Percentiles rank a stretch among this genome's conserved stretches.
These are phyloP conservation scores for Rugonectria rugulosa DNA, from an alignment of 2,329 filamentous ascomycete genomes.

Conservation along the genomic window DNA sequence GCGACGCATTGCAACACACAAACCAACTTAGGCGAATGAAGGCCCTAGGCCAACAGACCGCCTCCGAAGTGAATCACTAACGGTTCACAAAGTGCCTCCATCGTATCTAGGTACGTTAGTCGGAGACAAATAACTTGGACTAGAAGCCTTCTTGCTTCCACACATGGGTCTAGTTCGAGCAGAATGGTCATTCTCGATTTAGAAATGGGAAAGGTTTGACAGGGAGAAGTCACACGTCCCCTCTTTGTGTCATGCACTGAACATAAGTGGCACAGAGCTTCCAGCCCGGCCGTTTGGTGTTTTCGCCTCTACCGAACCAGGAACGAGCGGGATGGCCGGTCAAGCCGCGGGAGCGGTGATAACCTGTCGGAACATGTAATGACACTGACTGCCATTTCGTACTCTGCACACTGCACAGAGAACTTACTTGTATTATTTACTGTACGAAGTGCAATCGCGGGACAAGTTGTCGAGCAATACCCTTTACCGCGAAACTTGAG, in stretches of 20 bases:
- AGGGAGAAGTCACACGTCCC: not conserved
- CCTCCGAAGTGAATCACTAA: not conserved
- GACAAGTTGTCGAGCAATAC: no score
- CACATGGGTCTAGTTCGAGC: no score
- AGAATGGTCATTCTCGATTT: not conserved
- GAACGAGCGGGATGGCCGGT: slow-evolving; percentile 10
- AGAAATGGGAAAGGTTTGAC: not conserved
- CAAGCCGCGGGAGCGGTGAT: not conserved
- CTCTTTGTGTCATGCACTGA: slow-evolving; percentile 12
- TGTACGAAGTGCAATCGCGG: no score
- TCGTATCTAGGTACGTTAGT: no score
- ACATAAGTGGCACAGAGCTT: slow-evolving; percentile 11
- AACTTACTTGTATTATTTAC: no score
- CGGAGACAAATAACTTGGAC: no score
- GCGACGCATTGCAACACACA: no score
- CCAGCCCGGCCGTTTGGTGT: slow-evolving; percentile 1
- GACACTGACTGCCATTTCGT: not conserved
- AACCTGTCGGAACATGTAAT: no score
- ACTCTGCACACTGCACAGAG: not conserved
- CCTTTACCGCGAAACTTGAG: not conserved
- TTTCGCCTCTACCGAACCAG: slow-evolving; percentile 7
- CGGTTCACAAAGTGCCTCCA: no score
- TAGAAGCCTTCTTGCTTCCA: no score
- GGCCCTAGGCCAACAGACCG: not conserved
- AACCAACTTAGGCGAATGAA: not conserved